A percentile compares a stretch with the other conserved stretches of the same genome.
Evolutionary conservation across 805 yeast genomes (phyloP).

Genomic region (Metschnikowia lunata): DNA sequence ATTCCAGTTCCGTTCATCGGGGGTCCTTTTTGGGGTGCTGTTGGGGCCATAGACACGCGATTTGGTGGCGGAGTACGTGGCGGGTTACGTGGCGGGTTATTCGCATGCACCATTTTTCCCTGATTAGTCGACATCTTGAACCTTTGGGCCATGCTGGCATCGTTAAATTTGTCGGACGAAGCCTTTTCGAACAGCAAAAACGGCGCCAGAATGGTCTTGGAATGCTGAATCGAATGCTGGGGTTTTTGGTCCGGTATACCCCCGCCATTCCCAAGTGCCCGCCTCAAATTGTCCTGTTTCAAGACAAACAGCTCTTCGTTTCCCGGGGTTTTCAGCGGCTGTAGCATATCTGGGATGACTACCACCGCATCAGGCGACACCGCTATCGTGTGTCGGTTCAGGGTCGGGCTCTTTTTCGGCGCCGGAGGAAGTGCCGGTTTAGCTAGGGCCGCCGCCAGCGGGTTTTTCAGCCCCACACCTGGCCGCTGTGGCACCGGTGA

Average conservation of each 20-base stretch:
- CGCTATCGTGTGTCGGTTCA: slow-evolving; percentile 18
- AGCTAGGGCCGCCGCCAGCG: too few relatives aligned
- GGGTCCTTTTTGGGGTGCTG: too few relatives aligned
- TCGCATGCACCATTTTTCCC: too few relatives aligned
- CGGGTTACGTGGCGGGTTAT: neutral
- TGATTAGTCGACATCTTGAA: too few relatives aligned
- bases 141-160: too few relatives aligned
- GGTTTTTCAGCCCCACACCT: too few relatives aligned
- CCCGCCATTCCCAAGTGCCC: neutral
- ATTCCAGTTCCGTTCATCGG: too few relatives aligned
- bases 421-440: too few relatives aligned
- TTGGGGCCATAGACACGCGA: neutral
- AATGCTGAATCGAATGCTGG: neutral
- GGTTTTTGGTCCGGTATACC: neutral
- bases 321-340: slow-evolving; percentile 11
- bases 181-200: too few relatives aligned
- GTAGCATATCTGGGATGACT: slow-evolving; percentile 14
- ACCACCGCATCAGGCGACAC: slow-evolving; percentile 10
- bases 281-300: neutral
- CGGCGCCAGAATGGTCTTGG: too few relatives aligned
- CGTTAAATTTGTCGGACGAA: too few relatives aligned
- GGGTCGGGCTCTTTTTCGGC: neutral
- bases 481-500: neutral
- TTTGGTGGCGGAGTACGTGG: neutral
- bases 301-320: slow-evolving; percentile 10